A percentile compares a stretch with the other conserved stretches of the same genome.
These are phyloP conservation scores for Cenchrus purpureus DNA, from an alignment of 176 grass and related monocot species.

Conservation along the genomic window DNA sequence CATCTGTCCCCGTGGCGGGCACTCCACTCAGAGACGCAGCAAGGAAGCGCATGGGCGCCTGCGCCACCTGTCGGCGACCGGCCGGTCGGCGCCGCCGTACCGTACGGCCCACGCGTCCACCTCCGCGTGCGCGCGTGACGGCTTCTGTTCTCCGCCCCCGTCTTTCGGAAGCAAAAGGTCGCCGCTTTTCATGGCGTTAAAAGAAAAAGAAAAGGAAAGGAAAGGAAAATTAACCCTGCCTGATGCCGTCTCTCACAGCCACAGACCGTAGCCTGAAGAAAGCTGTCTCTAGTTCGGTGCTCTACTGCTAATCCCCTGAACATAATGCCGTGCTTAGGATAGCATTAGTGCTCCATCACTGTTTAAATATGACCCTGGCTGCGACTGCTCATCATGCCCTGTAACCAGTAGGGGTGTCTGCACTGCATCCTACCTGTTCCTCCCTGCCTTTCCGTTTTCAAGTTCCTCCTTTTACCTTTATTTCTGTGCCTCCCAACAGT, in stretches of 20 bases:
- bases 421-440: not conserved
- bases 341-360: not conserved
- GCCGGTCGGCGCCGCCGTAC: slow-evolving; percentile 19
- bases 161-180: slow-evolving; percentile 47
- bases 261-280: slow-evolving; percentile 1
- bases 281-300: slow-evolving; percentile 14
- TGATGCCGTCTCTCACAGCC: not conserved
- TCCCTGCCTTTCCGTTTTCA: not conserved
- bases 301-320: not conserved
- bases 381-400: not conserved
- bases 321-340: not conserved
- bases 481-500: not conserved
- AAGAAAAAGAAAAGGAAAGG: not conserved
- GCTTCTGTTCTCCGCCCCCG: slow-evolving; percentile 28
- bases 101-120: not conserved
- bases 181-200: slow-evolving; percentile 38
- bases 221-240: not conserved
- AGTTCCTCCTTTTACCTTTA: not conserved
- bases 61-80: slow-evolving; percentile 29
- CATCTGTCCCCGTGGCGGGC: not conserved
- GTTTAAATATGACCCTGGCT: not conserved
- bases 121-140: slow-evolving; percentile 28
- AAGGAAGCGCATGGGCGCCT: not conserved
- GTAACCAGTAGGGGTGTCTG: not conserved
- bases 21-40: not conserved